Conservation (phyloP, 2,329 filamentous ascomycete species). For the Graphium sp. region DNA sequence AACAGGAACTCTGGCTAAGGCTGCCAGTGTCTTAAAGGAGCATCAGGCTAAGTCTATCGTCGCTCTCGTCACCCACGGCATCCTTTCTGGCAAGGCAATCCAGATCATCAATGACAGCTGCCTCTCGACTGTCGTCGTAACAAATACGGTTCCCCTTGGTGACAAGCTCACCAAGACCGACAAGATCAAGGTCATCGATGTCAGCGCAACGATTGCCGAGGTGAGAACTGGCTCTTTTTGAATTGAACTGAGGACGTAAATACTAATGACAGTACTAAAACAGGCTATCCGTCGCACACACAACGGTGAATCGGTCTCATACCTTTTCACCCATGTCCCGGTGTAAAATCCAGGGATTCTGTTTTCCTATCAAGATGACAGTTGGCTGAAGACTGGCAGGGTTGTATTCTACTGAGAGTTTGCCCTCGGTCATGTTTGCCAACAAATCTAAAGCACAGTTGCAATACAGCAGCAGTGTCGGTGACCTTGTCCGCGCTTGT, state of each 20-base stretch:
- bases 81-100: conserved; percentile 75
- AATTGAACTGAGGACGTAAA: not conserved
- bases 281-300: conserved; percentile 51
- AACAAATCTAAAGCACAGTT: no score
- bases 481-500: no score
- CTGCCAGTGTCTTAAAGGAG: conserved; percentile 72
- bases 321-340: conserved; percentile 4
- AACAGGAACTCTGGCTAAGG: conserved; percentile 41
- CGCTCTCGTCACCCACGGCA: conserved; percentile 90
- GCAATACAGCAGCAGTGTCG: no score
- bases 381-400: no score
- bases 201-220: conserved; percentile 66
- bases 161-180: conserved; percentile 67
- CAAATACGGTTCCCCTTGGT: conserved; percentile 46
- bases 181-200: conserved; percentile 79
- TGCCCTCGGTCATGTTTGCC: no score
- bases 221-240: conserved; percentile 10
- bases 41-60: conserved; percentile 79
- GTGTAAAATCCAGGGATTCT: no score
- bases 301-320: conserved; percentile 29
- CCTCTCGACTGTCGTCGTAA: conserved; percentile 68
- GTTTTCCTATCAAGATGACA: no score
- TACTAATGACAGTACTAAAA: conserved; percentile 5
- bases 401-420: no score
- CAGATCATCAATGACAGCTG: conserved; percentile 68